Conservation (phyloP, 306 rosid species). For the Quercus mongolica region DNA sequence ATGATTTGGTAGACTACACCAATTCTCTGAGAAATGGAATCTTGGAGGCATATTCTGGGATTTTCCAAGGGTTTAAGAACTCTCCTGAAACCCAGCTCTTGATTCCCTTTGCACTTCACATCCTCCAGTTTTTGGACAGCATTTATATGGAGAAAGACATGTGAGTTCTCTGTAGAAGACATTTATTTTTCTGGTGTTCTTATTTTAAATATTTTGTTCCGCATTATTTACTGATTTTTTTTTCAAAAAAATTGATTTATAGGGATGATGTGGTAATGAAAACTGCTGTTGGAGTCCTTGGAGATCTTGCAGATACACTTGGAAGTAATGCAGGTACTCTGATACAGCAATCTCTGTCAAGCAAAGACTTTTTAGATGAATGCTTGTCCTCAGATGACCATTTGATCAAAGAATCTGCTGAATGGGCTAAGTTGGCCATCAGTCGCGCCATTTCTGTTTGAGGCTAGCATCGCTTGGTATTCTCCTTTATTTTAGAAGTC, state of each 20-base stretch:
- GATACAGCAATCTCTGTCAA: slow-evolving; percentile 83
- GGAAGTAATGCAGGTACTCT: slow-evolving; percentile 88
- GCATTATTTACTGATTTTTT: slow-evolving; percentile 6
- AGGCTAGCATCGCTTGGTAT: slow-evolving; percentile 37
- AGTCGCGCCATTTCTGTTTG: slow-evolving; percentile 83
- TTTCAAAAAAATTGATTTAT: not conserved
- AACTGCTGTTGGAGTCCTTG: slow-evolving; percentile 95
- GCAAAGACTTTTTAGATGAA: slow-evolving; percentile 81
- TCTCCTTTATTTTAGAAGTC: slow-evolving; percentile 41
- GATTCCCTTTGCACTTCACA: slow-evolving; percentile 80
- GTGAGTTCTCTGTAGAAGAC: slow-evolving; percentile 38
- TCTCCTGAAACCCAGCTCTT: slow-evolving; percentile 78
- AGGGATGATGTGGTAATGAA: slow-evolving; percentile 94
- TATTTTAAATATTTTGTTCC: not conserved
- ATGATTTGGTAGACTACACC: slow-evolving; percentile 77
- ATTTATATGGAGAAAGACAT: slow-evolving; percentile 83
- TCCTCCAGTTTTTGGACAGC: slow-evolving; percentile 89
- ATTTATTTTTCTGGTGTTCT: not conserved
- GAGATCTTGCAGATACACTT: slow-evolving; percentile 91
- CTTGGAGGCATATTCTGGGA: slow-evolving; percentile 93
- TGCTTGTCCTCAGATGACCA: slow-evolving; percentile 88
- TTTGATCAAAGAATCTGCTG: slow-evolving; percentile 87
- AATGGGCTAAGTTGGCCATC: slow-evolving; percentile 95
- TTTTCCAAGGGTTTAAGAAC: slow-evolving; percentile 86
- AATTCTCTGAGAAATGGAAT: slow-evolving; percentile 89